These are phyloP conservation scores for Acanthamoeba lenticulata DNA, from an alignment of 208 protist species.

Conservation along the genomic window DNA sequence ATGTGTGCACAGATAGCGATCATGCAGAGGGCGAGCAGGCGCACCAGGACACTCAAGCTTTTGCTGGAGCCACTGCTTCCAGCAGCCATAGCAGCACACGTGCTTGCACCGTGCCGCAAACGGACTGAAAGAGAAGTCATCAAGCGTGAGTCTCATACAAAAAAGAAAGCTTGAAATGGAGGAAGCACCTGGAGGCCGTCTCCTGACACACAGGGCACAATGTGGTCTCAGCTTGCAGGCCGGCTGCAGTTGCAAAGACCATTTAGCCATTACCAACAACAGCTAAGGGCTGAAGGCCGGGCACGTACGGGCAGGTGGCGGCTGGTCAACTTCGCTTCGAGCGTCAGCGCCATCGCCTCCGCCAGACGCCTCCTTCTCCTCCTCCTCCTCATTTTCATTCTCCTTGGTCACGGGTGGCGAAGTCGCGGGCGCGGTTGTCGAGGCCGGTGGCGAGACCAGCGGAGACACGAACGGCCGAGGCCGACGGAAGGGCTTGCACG, in stretches of 20 bases:
- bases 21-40: neutral
- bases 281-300: neutral
- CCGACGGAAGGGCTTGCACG: neutral
- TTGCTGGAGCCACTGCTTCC: slow-evolving; percentile 35
- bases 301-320: neutral
- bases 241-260: neutral
- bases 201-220: neutral
- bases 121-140: neutral
- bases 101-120: slow-evolving; percentile 24
- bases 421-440: neutral
- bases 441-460: neutral
- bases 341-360: too few species aligned
- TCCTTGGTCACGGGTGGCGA: neutral
- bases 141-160: neutral
- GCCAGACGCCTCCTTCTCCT: neutral
- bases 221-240: neutral
- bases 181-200: neutral
- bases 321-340: too few species aligned
- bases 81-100: slow-evolving; percentile 37
- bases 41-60: slow-evolving; percentile 59
- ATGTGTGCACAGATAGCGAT: neutral
- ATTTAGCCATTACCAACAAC: too few species aligned
- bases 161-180: neutral
- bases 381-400: neutral
- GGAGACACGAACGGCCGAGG: neutral